Evolutionary conservation across 495 filamentous ascomycete species (phyloP), one percentile per base, ranked within the genome.

Genomic region (Podospora appendiculata): DNA sequence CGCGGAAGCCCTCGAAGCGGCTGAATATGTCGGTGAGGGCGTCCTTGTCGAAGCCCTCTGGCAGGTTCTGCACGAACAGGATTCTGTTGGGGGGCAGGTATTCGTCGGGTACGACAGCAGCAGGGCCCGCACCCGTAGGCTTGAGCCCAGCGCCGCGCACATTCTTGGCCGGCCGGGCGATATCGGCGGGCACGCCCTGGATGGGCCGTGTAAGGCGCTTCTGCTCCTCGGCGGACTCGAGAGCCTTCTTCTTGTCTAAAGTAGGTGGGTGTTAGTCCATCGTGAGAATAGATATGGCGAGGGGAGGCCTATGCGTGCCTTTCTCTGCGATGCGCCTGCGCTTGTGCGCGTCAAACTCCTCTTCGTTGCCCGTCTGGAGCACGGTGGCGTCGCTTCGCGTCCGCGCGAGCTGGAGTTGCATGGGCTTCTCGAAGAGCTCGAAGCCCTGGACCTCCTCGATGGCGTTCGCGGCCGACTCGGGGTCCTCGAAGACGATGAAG

Each of bases 41-140:
- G 47, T 93, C 90, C 64, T 86, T 81, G 68, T 85, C 86, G 59
- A 86, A 88, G 51, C 89, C 87, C 57, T 94, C 89, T 13, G 94
- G 92, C 44, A 99, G 63, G 59, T 96, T 90, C 69, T 91, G 90
- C 47, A 97, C 74, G 77, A 97, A 95, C n/a, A 99, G 79, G 54
- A 89, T 93, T 71, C 94, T 95, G 79, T 97, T 99, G 43, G 94
- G 92, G 3, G 90, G 93, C 0, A 97, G 81, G 65, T 94, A 97
- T 70, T 99, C 93, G 79, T 96, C 94, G 2, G 93, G 93, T 13
- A 97, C 82, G 45, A 94, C 86, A 16, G 85, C 78, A 19, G 84
- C 78, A 0, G 82, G 73, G n/a, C 81, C 76, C 14, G 81, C 76
- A 53, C 80, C 78, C 7, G 86, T 85, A 8, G 89, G 80, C 67